Evolutionary conservation across 805 yeast species (phyloP), one percentile per base, ranked within the genome.

Genomic region (Phaffomyces antillensis): DNA sequence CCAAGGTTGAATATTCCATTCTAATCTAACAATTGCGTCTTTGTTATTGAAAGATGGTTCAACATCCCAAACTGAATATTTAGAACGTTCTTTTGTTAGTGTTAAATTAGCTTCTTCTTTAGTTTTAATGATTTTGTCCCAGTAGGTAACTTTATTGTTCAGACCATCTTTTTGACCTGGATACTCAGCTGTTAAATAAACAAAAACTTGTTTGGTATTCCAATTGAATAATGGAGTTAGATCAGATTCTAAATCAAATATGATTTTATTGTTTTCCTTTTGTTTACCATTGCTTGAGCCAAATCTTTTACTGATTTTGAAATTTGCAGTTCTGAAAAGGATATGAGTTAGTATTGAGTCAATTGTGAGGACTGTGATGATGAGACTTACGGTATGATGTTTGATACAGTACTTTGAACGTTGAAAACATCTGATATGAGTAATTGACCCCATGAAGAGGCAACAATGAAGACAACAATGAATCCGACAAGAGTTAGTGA

Each of bases 131-230:
- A 91, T 91, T 52, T 76, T 76, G 66, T 91, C 98, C 99, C 99
- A 91, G 59, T 86, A 81, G 0, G 91, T 84, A 34, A 90, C 86
- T 51, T 81, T 79, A 63, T 82, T 84, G 3, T 63, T 60, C n/a
- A 75, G 64, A 2, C 46, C 56, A 45, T 64, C 63, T 37, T 61
- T 24, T 41, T 58, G 58, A 1, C 70, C 72, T 36, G 71, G 57
- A 51, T 90, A 90, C 58, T 87, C 91, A 2, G 95, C 96, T 3
- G 95, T 86, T 50, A 93, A 70, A 58, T 91, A 93, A 6, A 83
- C 86, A 58, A 93, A 91, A n/a, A 91, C 80, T 64, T 91, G 98
- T 61, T 91, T 91, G 12, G 99, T 93, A 66, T 91, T 93, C 96
- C 97, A 91, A 64, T 85, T 89, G 75, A 90, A 90, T 42, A 93